A percentile compares a stretch with the other conserved stretches of the same genome.
phyloP scores from a whole-genome alignment of 305 asterid genomes.

The Rubia occidens region DNA sequence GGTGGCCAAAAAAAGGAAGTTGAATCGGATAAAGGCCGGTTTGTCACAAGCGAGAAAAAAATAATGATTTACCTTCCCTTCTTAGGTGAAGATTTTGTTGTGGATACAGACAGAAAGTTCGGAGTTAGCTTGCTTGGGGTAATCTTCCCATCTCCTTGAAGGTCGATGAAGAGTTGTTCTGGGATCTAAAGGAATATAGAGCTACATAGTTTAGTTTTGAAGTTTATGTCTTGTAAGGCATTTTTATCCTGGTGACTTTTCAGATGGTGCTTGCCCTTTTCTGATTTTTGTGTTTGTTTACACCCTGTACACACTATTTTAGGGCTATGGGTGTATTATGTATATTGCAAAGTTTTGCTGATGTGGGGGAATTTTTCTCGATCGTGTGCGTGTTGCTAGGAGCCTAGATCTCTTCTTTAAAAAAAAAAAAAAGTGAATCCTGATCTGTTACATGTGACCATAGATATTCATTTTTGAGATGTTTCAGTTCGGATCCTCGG shows the following conservation, averaged over 20 bases:
- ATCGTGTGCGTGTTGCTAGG: background rate
- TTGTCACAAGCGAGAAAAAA: conserved; percentile 6
- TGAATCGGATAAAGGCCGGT: conserved; percentile 12
- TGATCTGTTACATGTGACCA: background rate
- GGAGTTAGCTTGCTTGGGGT: background rate
- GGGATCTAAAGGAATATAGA: background rate
- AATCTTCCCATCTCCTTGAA: background rate
- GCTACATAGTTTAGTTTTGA: background rate
- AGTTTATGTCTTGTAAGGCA: conserved; percentile 3
- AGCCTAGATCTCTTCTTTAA: no score
- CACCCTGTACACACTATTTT: conserved; percentile 1
- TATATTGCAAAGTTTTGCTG: conserved; percentile 1
- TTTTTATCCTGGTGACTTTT: background rate
- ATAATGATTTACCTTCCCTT: conserved; percentile 6
- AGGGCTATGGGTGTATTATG: background rate
- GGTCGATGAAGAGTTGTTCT: background rate
- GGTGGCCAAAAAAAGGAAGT: conserved; percentile 16
- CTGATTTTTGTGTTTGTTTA: background rate
- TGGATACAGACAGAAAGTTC: no score
- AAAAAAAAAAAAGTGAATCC: no score
- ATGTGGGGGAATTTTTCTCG: background rate
- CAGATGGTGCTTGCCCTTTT: background rate
- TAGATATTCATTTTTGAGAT: background rate
- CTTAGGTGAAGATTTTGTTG: background rate
- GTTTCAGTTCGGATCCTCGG: background rate